Evolutionary conservation across 768 basidiomycete species (phyloP).

Genomic region (Daedaleopsis sinensis): DNA sequence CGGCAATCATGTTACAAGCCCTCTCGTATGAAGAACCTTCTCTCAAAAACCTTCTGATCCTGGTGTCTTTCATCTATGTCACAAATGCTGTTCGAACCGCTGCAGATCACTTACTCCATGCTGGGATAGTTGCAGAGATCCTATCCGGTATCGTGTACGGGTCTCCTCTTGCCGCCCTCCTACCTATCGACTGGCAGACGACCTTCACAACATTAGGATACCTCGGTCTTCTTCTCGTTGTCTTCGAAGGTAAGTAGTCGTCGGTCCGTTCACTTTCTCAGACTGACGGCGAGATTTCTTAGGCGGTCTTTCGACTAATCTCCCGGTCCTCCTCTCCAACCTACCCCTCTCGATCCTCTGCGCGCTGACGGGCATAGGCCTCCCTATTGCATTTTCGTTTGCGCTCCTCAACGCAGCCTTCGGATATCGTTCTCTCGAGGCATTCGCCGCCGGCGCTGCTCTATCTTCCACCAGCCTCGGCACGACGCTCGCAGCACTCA

Average conservation of each 20-base stretch:
- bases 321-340: conserved; percentile 47
- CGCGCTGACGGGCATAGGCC: conserved; percentile 52
- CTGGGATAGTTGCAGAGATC: conserved; percentile 56
- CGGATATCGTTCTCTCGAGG: conserved; percentile 44
- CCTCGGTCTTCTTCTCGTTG: conserved; percentile 38
- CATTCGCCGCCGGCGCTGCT: conserved; percentile 65
- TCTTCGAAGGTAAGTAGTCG: conserved; percentile 26
- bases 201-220: conserved; percentile 51
- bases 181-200: conserved; percentile 42
- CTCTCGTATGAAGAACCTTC: conserved; percentile 19
- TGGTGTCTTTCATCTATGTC: conserved; percentile 58
- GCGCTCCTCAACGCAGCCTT: conserved; percentile 46
- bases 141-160: conserved; percentile 59
- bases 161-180: conserved; percentile 48
- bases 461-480: conserved; percentile 67
- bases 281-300: conserved; percentile 37
- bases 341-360: conserved; percentile 50
- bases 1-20: conserved; percentile 1
- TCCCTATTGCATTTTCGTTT: conserved; percentile 54
- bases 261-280: conserved; percentile 26
- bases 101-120: conserved; percentile 44
- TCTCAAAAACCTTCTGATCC: conserved; percentile 41
- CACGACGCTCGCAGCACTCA: conserved; percentile 64
- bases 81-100: conserved; percentile 50
- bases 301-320: conserved; percentile 60